Evolutionary conservation across 768 basidiomycete species (phyloP), one percentile per base, ranked within the genome.

Genomic region (Flagelloscypha sp.): DNA sequence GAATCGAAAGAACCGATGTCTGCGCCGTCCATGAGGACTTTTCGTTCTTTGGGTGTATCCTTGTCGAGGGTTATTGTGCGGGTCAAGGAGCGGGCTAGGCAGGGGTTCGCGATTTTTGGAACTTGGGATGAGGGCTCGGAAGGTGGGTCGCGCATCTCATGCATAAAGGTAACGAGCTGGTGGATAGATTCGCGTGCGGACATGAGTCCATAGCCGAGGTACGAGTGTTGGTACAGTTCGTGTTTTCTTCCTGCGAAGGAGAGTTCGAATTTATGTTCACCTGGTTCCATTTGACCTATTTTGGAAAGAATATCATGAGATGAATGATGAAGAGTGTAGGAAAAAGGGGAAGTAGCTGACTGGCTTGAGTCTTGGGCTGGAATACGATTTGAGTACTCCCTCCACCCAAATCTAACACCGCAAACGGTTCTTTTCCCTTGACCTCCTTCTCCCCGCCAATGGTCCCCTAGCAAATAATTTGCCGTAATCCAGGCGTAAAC

Each of bases 401-500:
- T 3, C 95, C 95, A 4, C 95, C 95, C 32, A 99, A 75, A 53
- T 98, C 95, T 33, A 98, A 79, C 28, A 95, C 90, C 16, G 94
- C 94, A 46, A 84, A 86, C 18, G 85, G 79, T 15, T 62, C 12
- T 64, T 67, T 19, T 63, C 57, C 35, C 52, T 43, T 2, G 63
- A 59, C 12, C 70, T n/a, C n/a, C n/a, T n/a, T 58, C 32, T 68
- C 70, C 7, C 68, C 63, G 11, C 76, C 71, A 50, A 95, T 77
- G 24, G 82, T 76, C 34, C 72, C n/a, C 70, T 27, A 94, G 63
- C 31, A 97, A 69, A 60, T 95, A 97, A 59, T 98, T 98, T 40
- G 86, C 89, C 12, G 94, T 95, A 46, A 97, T 89, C 93, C 94
- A 98, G 19, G 94, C 90, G 54, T 86, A 98, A n/a, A 97, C 88